Percentiles rank a stretch among this genome's conserved stretches.
Conservation (phyloP, 129 eudicot genomes). For the Sambucus nigra region DNA sequence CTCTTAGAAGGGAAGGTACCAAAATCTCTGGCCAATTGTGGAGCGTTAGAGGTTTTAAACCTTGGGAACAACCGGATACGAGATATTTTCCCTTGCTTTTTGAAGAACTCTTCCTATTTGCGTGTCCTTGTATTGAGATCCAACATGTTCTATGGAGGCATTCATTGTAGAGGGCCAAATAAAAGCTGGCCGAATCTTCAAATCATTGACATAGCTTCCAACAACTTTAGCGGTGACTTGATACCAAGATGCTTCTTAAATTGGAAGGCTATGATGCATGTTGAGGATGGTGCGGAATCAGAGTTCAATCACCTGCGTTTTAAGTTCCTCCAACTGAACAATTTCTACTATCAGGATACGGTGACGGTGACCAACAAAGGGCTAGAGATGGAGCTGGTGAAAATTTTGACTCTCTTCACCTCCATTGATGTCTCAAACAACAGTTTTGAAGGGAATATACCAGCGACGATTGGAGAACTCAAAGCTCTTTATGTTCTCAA, state of each 20-base stretch:
- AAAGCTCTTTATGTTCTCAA: conserved; percentile 15
- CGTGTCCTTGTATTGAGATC: conserved; percentile 17
- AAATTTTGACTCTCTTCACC: conserved; percentile 16
- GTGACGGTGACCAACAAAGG: conserved; percentile 11
- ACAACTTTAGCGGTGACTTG: conserved; percentile 10
- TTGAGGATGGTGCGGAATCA: neutral
- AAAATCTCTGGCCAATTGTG: conserved; percentile 15
- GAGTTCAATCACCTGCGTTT: neutral
- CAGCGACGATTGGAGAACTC: conserved; percentile 2
- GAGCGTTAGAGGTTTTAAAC: conserved; percentile 13
- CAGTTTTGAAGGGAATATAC: conserved; percentile 8
- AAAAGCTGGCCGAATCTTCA: conserved; percentile 15
- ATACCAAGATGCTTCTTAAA: neutral
- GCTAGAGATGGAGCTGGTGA: conserved; percentile 10
- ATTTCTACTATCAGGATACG: conserved; percentile 2
- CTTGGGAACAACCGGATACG: conserved; percentile 12
- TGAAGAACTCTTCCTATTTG: conserved; percentile 15
- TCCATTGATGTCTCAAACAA: conserved; percentile 16
- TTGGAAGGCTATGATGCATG: conserved; percentile 14
- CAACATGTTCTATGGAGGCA: conserved; percentile 19
- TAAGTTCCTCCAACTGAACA: neutral
- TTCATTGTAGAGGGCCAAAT: conserved; percentile 1
- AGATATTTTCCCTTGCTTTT: conserved; percentile 16
- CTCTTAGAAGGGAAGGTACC: conserved; percentile 15
- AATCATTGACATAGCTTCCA: conserved; percentile 16